Evolutionary conservation across 257 asterid species (phyloP).

Genomic region (Salvia splendens): DNA sequence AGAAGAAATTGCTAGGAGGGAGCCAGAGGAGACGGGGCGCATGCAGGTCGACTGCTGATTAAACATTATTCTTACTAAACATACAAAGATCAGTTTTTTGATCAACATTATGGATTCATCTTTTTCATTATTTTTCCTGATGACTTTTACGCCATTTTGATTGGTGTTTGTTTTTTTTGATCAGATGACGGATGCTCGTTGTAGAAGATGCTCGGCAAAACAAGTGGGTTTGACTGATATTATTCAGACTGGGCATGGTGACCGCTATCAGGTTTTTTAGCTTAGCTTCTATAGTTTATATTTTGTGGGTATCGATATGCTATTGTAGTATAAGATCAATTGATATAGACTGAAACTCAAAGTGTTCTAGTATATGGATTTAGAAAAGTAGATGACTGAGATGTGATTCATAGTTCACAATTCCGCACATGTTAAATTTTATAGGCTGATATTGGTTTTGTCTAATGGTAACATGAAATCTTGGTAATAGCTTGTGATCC

Average conservation of each 20-base stretch:
- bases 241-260: conserved; percentile 72
- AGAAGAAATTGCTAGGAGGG: conserved; percentile 69
- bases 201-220: conserved; percentile 69
- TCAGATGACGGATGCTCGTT: conserved; percentile 92
- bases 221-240: conserved; percentile 66
- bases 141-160: not conserved
- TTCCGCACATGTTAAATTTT: not conserved
- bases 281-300: not conserved
- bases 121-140: not conserved
- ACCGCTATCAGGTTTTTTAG: conserved; percentile 67
- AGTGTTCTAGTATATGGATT: conserved; percentile 7
- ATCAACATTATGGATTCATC: too few species aligned
- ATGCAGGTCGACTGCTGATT: conserved; percentile 57
- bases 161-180: conserved; percentile 19
- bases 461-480: too few species aligned
- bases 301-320: not conserved
- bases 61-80: conserved; percentile 13
- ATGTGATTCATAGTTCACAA: not conserved
- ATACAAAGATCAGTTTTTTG: not conserved
- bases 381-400: not conserved
- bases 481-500: too few species aligned
- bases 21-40: conserved; percentile 71
- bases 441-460: not conserved
- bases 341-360: not conserved
- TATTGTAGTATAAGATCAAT: not conserved